phyloP scores from a whole-genome alignment of 257 asterid genomes.

The Perilla frutescens region DNA sequence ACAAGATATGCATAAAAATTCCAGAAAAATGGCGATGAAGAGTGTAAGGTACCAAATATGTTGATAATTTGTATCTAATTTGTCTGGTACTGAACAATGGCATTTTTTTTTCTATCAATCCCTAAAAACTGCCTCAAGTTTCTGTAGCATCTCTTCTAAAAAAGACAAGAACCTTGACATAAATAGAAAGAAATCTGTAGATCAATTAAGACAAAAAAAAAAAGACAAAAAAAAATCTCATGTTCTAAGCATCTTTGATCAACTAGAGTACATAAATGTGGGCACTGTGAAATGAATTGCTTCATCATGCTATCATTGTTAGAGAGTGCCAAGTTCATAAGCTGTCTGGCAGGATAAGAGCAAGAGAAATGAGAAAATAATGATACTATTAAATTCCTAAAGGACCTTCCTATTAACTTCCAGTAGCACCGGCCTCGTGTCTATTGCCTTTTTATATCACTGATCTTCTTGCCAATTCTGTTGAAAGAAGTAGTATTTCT shows the following conservation, averaged over 20 bases:
- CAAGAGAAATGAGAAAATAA: background rate
- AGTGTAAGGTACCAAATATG: conserved; percentile 17
- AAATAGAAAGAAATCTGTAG: conserved; percentile 1
- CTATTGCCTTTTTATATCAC: background rate
- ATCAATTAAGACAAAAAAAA: background rate
- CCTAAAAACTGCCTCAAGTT: conserved; percentile 21
- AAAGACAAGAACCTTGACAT: background rate
- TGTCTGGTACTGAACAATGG: background rate
- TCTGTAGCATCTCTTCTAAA: conserved; percentile 25
- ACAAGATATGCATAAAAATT: too few species aligned
- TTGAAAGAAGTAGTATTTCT: conserved; percentile 5
- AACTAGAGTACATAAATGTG: conserved; percentile 1
- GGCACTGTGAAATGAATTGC: conserved; percentile 14
- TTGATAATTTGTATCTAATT: background rate
- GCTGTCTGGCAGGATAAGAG: background rate
- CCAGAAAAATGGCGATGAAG: conserved; percentile 5
- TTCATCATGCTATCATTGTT: too few species aligned
- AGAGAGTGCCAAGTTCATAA: background rate
- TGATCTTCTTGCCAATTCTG: background rate
- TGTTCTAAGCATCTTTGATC: background rate
- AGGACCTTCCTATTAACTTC: conserved; percentile 15
- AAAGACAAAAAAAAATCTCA: background rate
- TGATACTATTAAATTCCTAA: background rate
- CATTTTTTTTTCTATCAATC: background rate
- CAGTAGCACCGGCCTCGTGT: conserved; percentile 2